A percentile compares a stretch with the other conserved stretches of the same genome.
Conservation (phyloP, 2,329 filamentous ascomycete species). For the Ceratocystiopsis minuta region DNA sequence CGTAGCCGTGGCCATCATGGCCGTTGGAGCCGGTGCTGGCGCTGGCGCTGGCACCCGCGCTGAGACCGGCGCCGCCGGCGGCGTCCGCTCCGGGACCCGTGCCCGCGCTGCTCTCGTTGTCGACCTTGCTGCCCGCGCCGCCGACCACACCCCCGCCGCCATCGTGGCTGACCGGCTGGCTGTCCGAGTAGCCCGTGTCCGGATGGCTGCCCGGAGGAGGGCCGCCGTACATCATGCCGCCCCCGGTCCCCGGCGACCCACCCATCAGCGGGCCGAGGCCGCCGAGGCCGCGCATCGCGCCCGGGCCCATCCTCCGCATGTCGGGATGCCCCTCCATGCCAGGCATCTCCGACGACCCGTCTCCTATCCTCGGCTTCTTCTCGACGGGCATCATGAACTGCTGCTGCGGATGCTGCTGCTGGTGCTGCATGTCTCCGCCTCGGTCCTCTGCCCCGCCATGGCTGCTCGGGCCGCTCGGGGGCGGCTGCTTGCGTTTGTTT, state of each 20-base stretch:
- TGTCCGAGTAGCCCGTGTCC: too few species aligned
- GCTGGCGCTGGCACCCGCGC: too few species aligned
- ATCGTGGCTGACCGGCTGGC: not conserved
- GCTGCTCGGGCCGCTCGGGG: not conserved
- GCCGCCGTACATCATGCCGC: not conserved
- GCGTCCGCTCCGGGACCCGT: too few species aligned
- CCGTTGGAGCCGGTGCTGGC: too few species aligned
- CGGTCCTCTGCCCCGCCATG: constrained; percentile 3
- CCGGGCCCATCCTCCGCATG: constrained; percentile 5
- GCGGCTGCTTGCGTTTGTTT: constrained; percentile 11
- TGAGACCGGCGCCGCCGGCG: too few species aligned
- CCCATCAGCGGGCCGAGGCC: constrained; percentile 7
- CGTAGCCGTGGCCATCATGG: too few species aligned
- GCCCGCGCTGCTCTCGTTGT: not conserved
- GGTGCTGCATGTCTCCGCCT: constrained; percentile 2
- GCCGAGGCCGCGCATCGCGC: constrained; percentile 4
- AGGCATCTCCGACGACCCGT: not conserved
- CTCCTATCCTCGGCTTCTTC: constrained; percentile 1
- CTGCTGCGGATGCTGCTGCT: constrained; percentile 2
- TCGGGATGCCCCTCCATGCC: constrained; percentile 1
- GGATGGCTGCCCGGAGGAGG: not conserved
- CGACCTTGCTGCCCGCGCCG: not conserved
- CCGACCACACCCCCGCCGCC: not conserved
- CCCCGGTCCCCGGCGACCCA: not conserved
- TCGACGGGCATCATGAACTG: not conserved